A percentile compares a stretch with the other conserved stretches of the same genome.
These are phyloP conservation scores for Cytospora schulzeri DNA, from an alignment of 2,329 filamentous ascomycete genomes.

Conservation along the genomic window DNA sequence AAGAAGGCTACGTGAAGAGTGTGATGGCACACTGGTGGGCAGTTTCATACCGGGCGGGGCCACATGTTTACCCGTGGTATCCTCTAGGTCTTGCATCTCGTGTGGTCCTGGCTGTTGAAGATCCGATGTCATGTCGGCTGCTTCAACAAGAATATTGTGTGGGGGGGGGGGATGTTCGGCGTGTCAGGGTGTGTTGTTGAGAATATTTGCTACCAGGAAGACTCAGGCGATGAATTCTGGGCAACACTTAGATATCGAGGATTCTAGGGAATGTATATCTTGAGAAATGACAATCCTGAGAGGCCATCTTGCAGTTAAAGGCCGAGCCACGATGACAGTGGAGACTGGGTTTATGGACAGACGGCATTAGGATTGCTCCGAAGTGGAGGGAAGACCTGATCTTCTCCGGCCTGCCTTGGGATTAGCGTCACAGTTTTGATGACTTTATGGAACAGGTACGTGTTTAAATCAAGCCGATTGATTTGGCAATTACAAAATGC, in stretches of 20 bases:
- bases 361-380: too few relatives aligned
- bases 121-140: not conserved
- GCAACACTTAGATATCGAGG: not conserved
- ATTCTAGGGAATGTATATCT: not conserved
- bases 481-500: too few relatives aligned
- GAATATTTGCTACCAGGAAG: not conserved
- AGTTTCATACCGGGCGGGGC: constrained; percentile 22
- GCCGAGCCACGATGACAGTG: not conserved
- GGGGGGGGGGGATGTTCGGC: too few relatives aligned
- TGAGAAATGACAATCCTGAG: not conserved
- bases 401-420: not conserved
- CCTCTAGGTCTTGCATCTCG: not conserved
- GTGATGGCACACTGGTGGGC: not conserved
- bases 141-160: not conserved
- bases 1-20: not conserved
- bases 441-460: too few relatives aligned
- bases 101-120: constrained; percentile 10
- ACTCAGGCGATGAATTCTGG: not conserved
- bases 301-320: not conserved
- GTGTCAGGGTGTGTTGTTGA: not conserved
- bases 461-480: too few relatives aligned
- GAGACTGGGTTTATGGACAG: not conserved
- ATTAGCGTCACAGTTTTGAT: not conserved
- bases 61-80: constrained; percentile 6
- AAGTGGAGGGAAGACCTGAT: not conserved